These are phyloP conservation scores for Aspergillus sojae DNA, from an alignment of 2,329 filamentous ascomycete species.

Conservation along the genomic window DNA sequence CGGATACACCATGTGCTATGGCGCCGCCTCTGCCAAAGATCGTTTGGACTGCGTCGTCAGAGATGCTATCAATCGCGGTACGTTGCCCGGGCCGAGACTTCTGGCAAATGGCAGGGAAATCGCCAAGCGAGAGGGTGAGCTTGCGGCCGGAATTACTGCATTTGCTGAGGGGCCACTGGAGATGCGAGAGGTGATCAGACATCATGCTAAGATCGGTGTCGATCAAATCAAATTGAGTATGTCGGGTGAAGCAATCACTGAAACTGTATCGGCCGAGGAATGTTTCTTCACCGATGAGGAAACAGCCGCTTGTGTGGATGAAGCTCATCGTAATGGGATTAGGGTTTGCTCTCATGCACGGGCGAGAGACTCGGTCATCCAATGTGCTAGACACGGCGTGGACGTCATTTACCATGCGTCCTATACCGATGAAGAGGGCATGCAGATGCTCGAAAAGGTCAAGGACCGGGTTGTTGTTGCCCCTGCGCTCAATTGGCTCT, in stretches of 20 bases:
- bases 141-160: constrained; percentile 47
- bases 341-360: constrained; percentile 51
- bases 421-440: constrained; percentile 46
- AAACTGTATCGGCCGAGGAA: constrained; percentile 42
- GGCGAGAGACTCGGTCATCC: constrained; percentile 48
- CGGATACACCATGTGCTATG: constrained; percentile 53
- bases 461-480: constrained; percentile 46
- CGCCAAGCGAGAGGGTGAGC: constrained; percentile 47
- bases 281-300: constrained; percentile 52
- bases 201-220: constrained; percentile 42
- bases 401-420: constrained; percentile 54
- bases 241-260: constrained; percentile 42
- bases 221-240: constrained; percentile 52
- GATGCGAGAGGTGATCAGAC: constrained; percentile 45
- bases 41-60: constrained; percentile 51
- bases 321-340: constrained; percentile 41
- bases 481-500: constrained; percentile 50
- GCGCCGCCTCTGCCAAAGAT: constrained; percentile 51
- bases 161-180: constrained; percentile 46
- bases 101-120: constrained; percentile 56
- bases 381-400: constrained; percentile 49
- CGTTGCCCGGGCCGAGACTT: constrained; percentile 52
- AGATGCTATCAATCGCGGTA: constrained; percentile 53
- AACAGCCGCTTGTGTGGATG: constrained; percentile 52
- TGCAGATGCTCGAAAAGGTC: constrained; percentile 37